Evolutionary conservation across 139 green algal species (phyloP).

Genomic region (Chlorella sp.): DNA sequence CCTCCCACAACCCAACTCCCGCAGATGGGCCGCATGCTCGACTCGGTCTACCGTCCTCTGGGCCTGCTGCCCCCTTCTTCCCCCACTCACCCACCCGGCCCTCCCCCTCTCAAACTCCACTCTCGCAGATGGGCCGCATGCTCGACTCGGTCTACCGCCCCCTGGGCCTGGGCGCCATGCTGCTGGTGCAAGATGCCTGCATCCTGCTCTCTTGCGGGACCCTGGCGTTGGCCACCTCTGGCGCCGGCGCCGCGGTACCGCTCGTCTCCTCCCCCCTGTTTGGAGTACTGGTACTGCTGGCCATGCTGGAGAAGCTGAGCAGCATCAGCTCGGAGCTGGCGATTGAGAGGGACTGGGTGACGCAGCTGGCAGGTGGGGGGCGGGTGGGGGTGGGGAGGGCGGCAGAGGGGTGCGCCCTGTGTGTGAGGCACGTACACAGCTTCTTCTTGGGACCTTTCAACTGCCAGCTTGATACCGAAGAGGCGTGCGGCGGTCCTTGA

Average conservation of each 20-base stretch:
- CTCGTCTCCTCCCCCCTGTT: slow-evolving; percentile 40
- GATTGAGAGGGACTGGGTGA: slow-evolving; percentile 62
- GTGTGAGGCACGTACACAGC: too few relatives aligned
- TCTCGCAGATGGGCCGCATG: neutral
- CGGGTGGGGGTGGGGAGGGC: too few relatives aligned
- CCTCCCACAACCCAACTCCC: too few relatives aligned
- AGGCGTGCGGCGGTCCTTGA: too few relatives aligned
- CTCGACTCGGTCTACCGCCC: slow-evolving; percentile 46
- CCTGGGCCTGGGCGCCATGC: slow-evolving; percentile 39
- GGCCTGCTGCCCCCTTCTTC: too few relatives aligned
- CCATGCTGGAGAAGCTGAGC: slow-evolving; percentile 23
- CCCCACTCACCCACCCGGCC: neutral
- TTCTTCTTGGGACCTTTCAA: too few relatives aligned
- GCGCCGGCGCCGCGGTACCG: neutral
- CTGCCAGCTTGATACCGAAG: too few relatives aligned
- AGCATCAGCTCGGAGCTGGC: slow-evolving; percentile 48
- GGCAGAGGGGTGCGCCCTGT: too few relatives aligned
- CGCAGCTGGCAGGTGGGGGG: slow-evolving; percentile 38
- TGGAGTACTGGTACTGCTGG: slow-evolving; percentile 41
- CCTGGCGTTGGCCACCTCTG: slow-evolving; percentile 19
- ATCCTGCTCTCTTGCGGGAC: slow-evolving; percentile 41
- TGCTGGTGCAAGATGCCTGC: slow-evolving; percentile 36
- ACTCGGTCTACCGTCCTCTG: too few relatives aligned
- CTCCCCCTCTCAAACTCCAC: neutral
- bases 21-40: too few relatives aligned